Evolutionary conservation across 1,284 basidiomycete genomes (phyloP), one percentile per base, ranked within the genome.

Genomic region (Singerocomus inundabilis): DNA sequence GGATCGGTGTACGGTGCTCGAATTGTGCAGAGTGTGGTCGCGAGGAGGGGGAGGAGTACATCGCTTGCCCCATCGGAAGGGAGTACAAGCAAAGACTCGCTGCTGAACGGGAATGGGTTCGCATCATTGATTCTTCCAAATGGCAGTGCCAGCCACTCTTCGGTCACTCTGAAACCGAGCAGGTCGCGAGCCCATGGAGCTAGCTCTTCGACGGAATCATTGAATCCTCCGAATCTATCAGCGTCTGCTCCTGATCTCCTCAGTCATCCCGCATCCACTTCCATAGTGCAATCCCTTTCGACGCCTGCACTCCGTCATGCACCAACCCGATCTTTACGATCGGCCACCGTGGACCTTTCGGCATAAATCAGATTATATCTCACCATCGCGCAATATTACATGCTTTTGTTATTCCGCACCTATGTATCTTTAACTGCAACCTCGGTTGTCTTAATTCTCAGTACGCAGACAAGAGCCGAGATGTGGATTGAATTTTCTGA

Each of bases 1-100:
- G 53, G 54, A 55, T 55, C 56, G 10, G 55, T 71, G 40, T 70
- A 72, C 39, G 74, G 78, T 36, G 66, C 73, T 24, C 70, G 82
- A 51, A 70, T 85, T 39, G 76, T 85, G 51, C 72, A 79, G 57
- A 84, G 75, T 50, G 82, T 84, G 15, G 79, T 71, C 10, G 72
- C 80, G 24, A 72, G 72, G 50, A 67, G 75, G 54, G 67, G 64
- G 55, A 70, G 70, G 54, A 71, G 70, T 51, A 67, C 58, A 53
- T 65, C 63, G 15, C 52, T 61, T 46, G 55, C 64, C 24, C 58
- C 60, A 33, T 65, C 55, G 3, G 68, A 69, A 46, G 61, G 45
- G 35, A 44, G 38, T 30, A 35, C 58, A 33, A 51, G 39, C 48
- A 52, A 44, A 28, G 46, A 50, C 29, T 30, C 44, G 4, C 43